Conservation (phyloP, 306 rosid species). For the Neltuma alba region DNA sequence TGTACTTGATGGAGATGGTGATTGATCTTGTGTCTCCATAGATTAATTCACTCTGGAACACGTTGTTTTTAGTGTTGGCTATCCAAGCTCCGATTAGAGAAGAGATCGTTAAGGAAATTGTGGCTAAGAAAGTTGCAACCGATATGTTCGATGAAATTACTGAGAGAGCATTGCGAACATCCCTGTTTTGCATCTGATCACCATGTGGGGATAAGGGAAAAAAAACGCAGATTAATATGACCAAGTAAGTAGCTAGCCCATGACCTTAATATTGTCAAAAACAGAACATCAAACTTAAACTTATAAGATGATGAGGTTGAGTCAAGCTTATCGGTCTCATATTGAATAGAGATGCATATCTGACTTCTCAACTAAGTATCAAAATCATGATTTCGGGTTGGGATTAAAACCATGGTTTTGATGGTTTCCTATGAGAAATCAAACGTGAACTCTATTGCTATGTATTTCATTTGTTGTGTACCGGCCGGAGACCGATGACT, state of each 20-base stretch:
- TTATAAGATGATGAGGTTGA: neutral
- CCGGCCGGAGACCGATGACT: neutral
- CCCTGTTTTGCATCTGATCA: constrained; percentile 50
- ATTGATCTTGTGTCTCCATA: constrained; percentile 62
- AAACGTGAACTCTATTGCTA: neutral
- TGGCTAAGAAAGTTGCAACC: constrained; percentile 64
- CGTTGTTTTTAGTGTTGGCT: constrained; percentile 41
- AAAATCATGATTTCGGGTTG: neutral
- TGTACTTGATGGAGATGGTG: constrained; percentile 61
- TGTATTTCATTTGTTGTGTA: neutral
- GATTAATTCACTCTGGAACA: constrained; percentile 52
- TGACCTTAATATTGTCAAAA: too few species aligned
- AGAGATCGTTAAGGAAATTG: constrained; percentile 63
- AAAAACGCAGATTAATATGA: too few species aligned
- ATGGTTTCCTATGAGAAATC: neutral
- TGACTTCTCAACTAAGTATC: neutral
- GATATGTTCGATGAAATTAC: constrained; percentile 58
- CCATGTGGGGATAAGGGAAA: neutral
- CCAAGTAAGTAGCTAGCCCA: too few species aligned
- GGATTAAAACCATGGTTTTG: neutral
- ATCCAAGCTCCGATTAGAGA: constrained; percentile 83
- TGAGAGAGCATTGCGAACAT: constrained; percentile 44
- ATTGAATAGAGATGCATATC: neutral
- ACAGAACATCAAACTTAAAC: neutral
- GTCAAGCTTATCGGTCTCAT: neutral